Evolutionary conservation across 2,329 filamentous ascomycete genomes (phyloP), one percentile per base, ranked within the genome.

Genomic region (Hypoxylon rubiginosum): DNA sequence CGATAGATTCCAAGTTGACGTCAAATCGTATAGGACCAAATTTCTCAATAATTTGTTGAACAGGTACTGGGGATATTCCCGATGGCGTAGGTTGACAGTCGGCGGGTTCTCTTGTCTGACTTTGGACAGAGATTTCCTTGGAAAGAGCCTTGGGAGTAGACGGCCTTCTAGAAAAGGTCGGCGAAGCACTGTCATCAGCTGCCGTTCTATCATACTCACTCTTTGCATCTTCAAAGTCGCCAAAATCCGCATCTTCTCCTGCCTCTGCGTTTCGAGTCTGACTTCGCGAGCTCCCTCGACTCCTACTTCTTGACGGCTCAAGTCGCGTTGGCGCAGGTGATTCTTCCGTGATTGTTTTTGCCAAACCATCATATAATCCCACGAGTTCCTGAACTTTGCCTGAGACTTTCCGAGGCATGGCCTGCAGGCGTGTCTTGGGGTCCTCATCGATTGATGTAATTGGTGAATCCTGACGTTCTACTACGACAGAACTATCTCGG

Each of bases 331-430:
- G 19, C 4, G 62, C 36, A 6, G 67, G 62, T 17, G 72, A 72
- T 30, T 80, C 78, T 45, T 77, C 72, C 5, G 66, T 74, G 5
- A 55, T 59, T 13, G 73, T 66, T 61, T 74, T 76, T 24, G 76
- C 71, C 19, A 86, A 78, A 2, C 80, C 82, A 63, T 88, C 84
- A 52, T 81, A 86, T 77, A 83, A 81, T 21, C 80, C 80, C 32
- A 86, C 85, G 24, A 87, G 75, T 51, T 83, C 82, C 58, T 84
- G 83, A 2, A 87, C 84, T 66, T 84, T 86, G 4, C 73, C 71
- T 7, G 82, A 83, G 0, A 72, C 69, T 55, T 81, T 78, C 46
- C 76, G 73, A 41, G 68, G 69, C 15, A 63, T 58, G 1, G 67
- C 62, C 3, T 66, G 72, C 19, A 73, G 68, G 1, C 72, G 74